Evolutionary conservation across 345 rosid genomes (phyloP).

Genomic region (Crucihimalaya himalaica): DNA sequence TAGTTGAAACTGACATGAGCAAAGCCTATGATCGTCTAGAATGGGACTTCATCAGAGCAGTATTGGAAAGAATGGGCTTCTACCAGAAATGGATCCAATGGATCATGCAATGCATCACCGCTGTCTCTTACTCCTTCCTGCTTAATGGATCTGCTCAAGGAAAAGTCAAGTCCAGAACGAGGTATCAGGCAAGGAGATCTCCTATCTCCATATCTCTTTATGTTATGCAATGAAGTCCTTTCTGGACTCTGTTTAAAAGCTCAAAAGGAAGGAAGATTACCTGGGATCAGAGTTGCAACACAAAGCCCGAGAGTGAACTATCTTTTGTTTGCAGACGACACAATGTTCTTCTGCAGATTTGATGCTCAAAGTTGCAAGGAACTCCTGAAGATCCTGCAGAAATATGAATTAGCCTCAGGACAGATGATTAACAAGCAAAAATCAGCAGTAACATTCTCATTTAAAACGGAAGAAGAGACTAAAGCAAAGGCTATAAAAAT

Average conservation of each 20-base stretch:
- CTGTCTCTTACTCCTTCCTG: background rate
- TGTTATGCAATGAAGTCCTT: background rate
- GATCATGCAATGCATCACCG: background rate
- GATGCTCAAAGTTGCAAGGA: too few relatives aligned
- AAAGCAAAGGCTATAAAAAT: too few relatives aligned
- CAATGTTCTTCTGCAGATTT: too few relatives aligned
- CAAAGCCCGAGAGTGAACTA: background rate
- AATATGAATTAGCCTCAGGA: too few relatives aligned
- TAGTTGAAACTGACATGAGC: too few relatives aligned
- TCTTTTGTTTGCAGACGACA: background rate
- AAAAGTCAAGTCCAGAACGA: background rate
- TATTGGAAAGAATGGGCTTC: background rate
- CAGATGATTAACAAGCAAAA: too few relatives aligned
- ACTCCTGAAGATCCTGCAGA: too few relatives aligned
- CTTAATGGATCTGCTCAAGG: background rate
- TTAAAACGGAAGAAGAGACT: too few relatives aligned
- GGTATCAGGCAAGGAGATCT: background rate
- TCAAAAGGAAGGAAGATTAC: background rate
- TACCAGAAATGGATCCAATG: background rate
- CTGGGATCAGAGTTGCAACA: background rate
- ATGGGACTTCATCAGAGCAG: background rate
- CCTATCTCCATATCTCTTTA: background rate
- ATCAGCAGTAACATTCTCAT: too few relatives aligned
- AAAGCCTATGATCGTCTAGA: background rate
- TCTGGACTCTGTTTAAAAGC: background rate